Base-by-base conservation (phyloP, 2,329 filamentous ascomycete genomes). In the Myriangium duriaei region DNA sequence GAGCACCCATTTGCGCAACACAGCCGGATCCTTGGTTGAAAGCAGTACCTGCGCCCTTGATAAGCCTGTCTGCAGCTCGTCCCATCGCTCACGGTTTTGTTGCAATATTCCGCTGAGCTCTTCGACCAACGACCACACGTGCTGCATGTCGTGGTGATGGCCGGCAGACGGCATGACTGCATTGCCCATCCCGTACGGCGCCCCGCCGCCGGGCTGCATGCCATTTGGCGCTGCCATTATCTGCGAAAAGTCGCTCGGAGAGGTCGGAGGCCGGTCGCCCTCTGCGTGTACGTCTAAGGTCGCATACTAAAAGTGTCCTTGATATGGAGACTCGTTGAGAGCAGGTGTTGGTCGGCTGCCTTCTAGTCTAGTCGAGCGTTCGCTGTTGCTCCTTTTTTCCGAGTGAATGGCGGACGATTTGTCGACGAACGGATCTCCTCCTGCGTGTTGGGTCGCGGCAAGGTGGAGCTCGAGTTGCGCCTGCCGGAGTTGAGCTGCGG, bases 131-230 rank as follows among this genome's bases (percentile, higher is more conserved):
- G 52, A 44, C 54, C 56, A 56, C 35, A 59, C 46, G 11, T 50
- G 52, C 41, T 56, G 54, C 55, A 59, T 58, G 36, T 59, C 56
- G 42, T 49, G 49, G 44, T 55, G 54, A 42, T 59, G 54, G n/a
- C 55, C 56, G 11, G 55, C 55, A 11, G 53, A 49, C 3, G 55
- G 54, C 49, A 57, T 53, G 45, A 56, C 45, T 6, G 39, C 36
- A 28, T 48, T 48, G 30, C 43, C 43, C 5, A 41, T 32, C 11
- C 26, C 39, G 26, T 43, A 45, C 3, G 41, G 41, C 3, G 43
- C 38, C 30, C 38, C 38, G 17, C 30, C 30, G 18, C 33, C 39
- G 4, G 40, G 18, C 17, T 41, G 40, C 14, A 37, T 34, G 29
- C 34, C 34, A 32, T 45, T 45, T 15, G 42, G 43, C 12, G 41